These are phyloP conservation scores for Yamadazyma triangularis DNA, from an alignment of 1,139 yeast genomes.

Conservation along the genomic window DNA sequence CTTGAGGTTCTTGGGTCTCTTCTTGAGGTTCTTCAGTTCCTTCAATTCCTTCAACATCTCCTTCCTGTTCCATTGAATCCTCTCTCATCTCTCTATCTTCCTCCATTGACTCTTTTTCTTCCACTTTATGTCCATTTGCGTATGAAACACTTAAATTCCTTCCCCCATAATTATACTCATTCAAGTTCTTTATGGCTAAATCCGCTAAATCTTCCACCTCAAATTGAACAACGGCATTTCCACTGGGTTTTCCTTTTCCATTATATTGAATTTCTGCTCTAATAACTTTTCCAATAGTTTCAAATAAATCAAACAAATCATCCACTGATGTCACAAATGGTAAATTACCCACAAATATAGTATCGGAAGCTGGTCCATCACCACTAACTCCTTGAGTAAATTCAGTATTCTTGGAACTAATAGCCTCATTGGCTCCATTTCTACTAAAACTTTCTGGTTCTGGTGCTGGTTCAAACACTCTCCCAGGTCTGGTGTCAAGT, in stretches of 20 bases:
- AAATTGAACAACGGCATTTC: conserved; percentile 81
- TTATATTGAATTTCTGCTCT: conserved; percentile 75
- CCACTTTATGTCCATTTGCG: no score
- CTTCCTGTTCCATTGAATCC: conserved; percentile 1
- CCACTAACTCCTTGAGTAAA: conserved; percentile 64
- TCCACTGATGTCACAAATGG: conserved; percentile 87
- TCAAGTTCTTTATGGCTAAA: conserved; percentile 66
- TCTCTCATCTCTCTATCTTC: conserved; percentile 2
- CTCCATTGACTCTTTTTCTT: conserved; percentile 1
- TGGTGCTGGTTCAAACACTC: conserved; percentile 8
- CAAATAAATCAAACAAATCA: conserved; percentile 82
- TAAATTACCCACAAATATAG: conserved; percentile 70
- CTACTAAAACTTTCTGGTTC: no score
- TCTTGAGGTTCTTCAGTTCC: conserved; percentile 2
- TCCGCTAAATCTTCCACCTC: conserved; percentile 67
- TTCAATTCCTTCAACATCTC: conserved; percentile 2
- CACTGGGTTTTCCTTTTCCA: conserved; percentile 64
- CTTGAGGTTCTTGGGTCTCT: conserved; percentile 2
- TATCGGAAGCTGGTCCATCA: conserved; percentile 59
- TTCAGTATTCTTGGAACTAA: conserved; percentile 35
- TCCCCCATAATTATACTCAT: conserved; percentile 82
- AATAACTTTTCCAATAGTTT: conserved; percentile 72
- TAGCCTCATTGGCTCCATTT: no score
- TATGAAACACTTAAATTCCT: conserved; percentile 64
- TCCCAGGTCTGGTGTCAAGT: conserved; percentile 67